Base-by-base conservation (phyloP, 1,139 yeast species). In the Pichia sp. region DNA sequence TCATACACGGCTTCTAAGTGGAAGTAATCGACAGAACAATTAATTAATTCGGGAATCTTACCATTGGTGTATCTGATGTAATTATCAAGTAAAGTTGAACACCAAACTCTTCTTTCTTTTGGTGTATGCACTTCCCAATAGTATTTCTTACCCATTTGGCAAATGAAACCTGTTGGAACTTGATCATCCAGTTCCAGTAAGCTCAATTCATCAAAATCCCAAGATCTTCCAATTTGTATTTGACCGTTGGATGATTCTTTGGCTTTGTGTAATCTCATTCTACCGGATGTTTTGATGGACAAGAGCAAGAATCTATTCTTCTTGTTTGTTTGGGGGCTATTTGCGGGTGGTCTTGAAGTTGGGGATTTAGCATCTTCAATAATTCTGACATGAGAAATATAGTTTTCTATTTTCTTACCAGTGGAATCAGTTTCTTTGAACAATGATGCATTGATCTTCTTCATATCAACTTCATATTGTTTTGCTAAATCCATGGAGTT, bases 141-240 rank as follows among this genome's bases (percentile, higher is more conserved):
- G 66, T 93, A 91, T 41, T 77, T 81, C 22, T 55, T 55, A 41
- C 87, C 87, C 59, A 93, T 71, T 30, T 73, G 72, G 52, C 87
- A 71, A 1, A 77, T 60, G 53, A 91, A 75, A 2, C 90, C 90
- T 46, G 77, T 75, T 24, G 69, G 71, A 2, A 77, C 71, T 4
- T 71, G 70, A 0, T 53, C 37, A 52, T 81, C 85, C 48, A 79
- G 73, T 40, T 81, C 80, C 6, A 91, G 67, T 34, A 67, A 67
- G 14, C 73, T 67, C 55, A 93, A 70, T 56, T 88, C 96, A 51
- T 80, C 88, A 60, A 93, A 69, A 54, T 83, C 84, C 99, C 99
- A 93, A 5, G 96, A 85, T 60, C 96, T 77, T 34, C 99, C 99
- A 46, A 93, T 87, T 66, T 91, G 98, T 60, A 86, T 83, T 3